Conservation (phyloP, 495 filamentous ascomycete genomes). For the Cairneyella variabilis region DNA sequence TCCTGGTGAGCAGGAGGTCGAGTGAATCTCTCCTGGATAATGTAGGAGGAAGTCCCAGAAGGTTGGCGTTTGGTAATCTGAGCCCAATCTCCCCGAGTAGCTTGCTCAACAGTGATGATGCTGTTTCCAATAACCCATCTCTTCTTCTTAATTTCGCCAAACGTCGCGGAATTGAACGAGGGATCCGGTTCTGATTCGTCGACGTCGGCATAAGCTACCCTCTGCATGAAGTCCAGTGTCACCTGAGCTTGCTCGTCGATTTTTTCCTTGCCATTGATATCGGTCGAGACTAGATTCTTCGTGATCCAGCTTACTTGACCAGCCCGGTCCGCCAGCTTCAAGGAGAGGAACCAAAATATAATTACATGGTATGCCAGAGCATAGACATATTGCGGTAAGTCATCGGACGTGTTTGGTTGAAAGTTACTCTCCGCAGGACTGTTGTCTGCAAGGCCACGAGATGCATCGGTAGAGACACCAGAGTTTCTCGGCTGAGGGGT, state of each 20-base stretch:
- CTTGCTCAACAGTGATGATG: conserved; percentile 81
- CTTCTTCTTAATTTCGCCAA: conserved; percentile 67
- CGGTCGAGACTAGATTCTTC: conserved; percentile 72
- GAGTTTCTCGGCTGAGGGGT: conserved; percentile 14
- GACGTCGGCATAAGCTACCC: conserved; percentile 80
- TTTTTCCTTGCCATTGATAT: conserved; percentile 66
- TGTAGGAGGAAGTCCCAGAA: conserved; percentile 76
- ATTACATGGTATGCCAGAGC: conserved; percentile 92
- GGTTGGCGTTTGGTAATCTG: conserved; percentile 81
- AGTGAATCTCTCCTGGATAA: conserved; percentile 67
- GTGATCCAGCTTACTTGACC: conserved; percentile 89
- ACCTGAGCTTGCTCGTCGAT: conserved; percentile 92
- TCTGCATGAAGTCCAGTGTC: conserved; percentile 93
- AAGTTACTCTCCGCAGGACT: conserved; percentile 22
- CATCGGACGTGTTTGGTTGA: conserved; percentile 45
- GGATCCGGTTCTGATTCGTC: conserved; percentile 66
- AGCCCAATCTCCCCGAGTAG: conserved; percentile 65
- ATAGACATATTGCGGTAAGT: conserved; percentile 87
- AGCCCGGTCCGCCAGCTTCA: conserved; percentile 77
- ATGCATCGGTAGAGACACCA: conserved; percentile 4
- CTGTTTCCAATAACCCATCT: conserved; percentile 87
- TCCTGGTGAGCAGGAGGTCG: conserved; percentile 65
- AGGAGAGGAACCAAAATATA: conserved; percentile 90
- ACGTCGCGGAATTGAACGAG: conserved; percentile 53
- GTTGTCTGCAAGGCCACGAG: conserved; percentile 14